These are phyloP conservation scores for Pholiota microspora DNA, from an alignment of 768 basidiomycete species.

Conservation along the genomic window DNA sequence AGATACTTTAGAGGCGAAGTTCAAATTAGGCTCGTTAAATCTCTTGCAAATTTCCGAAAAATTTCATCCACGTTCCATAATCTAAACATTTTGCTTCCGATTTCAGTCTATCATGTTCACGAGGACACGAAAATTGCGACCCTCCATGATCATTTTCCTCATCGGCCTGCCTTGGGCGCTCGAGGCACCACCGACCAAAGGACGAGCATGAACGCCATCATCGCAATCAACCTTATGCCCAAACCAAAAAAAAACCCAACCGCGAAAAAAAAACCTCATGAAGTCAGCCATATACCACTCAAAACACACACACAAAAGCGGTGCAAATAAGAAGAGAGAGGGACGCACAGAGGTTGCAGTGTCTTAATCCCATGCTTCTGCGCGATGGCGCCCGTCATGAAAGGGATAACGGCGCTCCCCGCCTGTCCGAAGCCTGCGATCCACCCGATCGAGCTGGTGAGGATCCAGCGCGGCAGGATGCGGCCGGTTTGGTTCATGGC, in stretches of 20 bases:
- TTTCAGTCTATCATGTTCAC: neutral
- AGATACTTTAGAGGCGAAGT: too few species aligned
- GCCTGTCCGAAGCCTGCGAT: slow-evolving; percentile 69
- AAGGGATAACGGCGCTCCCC: slow-evolving; percentile 70
- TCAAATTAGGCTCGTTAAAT: too few species aligned
- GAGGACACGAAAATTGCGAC: neutral
- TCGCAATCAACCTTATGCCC: slow-evolving; percentile 45
- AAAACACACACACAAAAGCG: neutral
- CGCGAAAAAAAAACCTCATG: neutral
- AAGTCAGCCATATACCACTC: neutral
- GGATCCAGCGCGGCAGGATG: slow-evolving; percentile 68
- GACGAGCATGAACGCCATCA: slow-evolving; percentile 59
- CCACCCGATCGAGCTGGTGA: slow-evolving; percentile 66
- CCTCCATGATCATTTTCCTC: slow-evolving; percentile 1
- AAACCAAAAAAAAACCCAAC: neutral
- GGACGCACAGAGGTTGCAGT: slow-evolving; percentile 60
- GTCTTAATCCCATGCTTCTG: slow-evolving; percentile 57
- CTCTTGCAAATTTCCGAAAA: too few species aligned
- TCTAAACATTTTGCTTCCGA: neutral
- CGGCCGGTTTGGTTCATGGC: slow-evolving; percentile 69
- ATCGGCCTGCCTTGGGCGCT: neutral
- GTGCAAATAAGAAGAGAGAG: neutral
- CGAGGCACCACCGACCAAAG: slow-evolving; percentile 53
- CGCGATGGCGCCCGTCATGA: slow-evolving; percentile 70
- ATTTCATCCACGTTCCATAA: too few species aligned